phyloP scores from a whole-genome alignment of 2,329 filamentous ascomycete species.

The Epichloe amarillans region DNA sequence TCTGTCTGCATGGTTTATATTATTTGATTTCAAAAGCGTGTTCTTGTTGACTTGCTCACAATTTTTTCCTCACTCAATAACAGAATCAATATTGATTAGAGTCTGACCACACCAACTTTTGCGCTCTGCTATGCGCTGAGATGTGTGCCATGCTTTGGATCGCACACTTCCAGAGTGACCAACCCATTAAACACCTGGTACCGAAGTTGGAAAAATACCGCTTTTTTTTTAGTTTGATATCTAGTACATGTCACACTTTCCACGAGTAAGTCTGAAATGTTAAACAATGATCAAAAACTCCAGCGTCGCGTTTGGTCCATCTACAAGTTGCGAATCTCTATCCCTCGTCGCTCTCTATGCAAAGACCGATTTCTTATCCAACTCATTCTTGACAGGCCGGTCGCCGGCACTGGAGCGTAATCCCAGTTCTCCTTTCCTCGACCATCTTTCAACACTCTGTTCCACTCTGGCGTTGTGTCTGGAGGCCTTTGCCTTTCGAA shows the following conservation, averaged over 20 bases:
- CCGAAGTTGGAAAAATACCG: too few species aligned
- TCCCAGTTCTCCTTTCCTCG: slow-evolving; percentile 66
- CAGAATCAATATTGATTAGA: too few species aligned
- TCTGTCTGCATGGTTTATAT: too few species aligned
- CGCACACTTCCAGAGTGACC: too few species aligned
- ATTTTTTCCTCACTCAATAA: too few species aligned
- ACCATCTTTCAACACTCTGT: slow-evolving; percentile 54
- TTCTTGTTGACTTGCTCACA: too few species aligned
- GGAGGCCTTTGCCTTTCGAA: slow-evolving; percentile 61
- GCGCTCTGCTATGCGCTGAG: too few species aligned
- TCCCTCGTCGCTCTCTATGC: slow-evolving; percentile 30
- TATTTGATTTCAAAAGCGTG: too few species aligned
- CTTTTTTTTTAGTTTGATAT: too few species aligned
- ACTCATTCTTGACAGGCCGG: slow-evolving; percentile 48
- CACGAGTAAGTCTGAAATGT: background rate
- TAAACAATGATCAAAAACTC: background rate
- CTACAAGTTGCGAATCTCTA: background rate
- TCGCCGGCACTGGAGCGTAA: slow-evolving; percentile 53
- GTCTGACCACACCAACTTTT: too few species aligned
- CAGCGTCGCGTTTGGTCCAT: background rate
- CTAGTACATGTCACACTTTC: background rate
- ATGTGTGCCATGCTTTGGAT: too few species aligned
- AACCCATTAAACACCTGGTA: too few species aligned
- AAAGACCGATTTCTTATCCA: slow-evolving; percentile 70
- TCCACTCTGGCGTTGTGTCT: slow-evolving; percentile 68